Evolutionary conservation across 2,329 filamentous ascomycete genomes (phyloP).

Genomic region (Lasiodiplodia theobromae): DNA sequence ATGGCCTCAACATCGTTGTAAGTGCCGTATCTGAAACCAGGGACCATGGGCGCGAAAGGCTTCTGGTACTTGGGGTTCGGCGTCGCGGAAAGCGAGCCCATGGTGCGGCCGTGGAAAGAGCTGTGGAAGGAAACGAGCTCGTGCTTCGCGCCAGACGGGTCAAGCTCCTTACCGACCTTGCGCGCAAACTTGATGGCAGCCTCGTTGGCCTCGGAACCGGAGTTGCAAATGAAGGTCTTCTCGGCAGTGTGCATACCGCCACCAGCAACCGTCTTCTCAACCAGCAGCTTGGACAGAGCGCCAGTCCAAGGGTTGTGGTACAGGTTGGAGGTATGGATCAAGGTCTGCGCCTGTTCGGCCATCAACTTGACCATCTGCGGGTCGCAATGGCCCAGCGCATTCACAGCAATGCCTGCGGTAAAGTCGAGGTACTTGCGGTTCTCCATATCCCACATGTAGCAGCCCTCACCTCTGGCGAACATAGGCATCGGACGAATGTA

Average conservation of each 20-base stretch:
- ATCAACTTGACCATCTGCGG: constrained; percentile 77
- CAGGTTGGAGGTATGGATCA: constrained; percentile 92
- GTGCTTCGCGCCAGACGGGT: constrained; percentile 74
- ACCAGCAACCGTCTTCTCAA: constrained; percentile 79
- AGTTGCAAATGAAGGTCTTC: constrained; percentile 93
- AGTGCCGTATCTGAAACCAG: constrained; percentile 85
- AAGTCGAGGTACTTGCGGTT: constrained; percentile 91
- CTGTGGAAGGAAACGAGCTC: constrained; percentile 91
- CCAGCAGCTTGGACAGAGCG: constrained; percentile 81
- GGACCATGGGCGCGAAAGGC: constrained; percentile 94
- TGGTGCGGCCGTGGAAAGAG: constrained; percentile 95
- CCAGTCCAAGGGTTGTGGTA: constrained; percentile 98
- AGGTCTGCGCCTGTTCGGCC: constrained; percentile 74
- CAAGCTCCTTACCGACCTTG: constrained; percentile 81
- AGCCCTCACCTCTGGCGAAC: constrained; percentile 87
- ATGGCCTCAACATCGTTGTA: constrained; percentile 84
- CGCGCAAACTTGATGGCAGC: constrained; percentile 96
- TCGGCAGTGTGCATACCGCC: constrained; percentile 82
- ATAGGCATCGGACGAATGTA: constrained; percentile 90
- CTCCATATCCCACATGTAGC: constrained; percentile 89
- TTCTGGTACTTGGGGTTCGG: constrained; percentile 98
- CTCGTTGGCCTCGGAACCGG: constrained; percentile 95
- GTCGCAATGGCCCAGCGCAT: constrained; percentile 89
- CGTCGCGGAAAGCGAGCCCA: constrained; percentile 94
- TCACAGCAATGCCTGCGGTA: constrained; percentile 95